Conservation (phyloP, 169 alveolate genomes). For the Cardiosporidium cionae region DNA sequence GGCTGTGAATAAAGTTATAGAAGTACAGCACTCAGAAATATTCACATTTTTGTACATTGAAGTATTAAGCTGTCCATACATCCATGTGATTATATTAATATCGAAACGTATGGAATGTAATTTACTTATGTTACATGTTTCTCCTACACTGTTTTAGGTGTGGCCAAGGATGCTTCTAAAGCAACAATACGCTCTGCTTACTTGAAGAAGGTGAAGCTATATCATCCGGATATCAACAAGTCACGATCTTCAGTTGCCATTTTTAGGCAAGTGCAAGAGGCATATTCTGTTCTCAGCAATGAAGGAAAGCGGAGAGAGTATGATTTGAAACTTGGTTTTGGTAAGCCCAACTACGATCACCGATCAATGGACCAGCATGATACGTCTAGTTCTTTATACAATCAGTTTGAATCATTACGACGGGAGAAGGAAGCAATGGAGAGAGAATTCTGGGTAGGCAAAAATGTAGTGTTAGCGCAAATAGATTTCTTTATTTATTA, state of each 20-base stretch:
- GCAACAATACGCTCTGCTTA: not conserved
- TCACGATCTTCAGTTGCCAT: not conserved
- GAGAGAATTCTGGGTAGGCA: not conserved
- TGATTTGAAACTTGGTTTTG: not conserved
- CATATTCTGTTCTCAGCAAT: not conserved
- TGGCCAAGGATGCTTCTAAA: not conserved
- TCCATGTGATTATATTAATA: too few species aligned
- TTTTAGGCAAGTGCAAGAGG: slow-evolving; percentile 2
- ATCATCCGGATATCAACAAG: slow-evolving; percentile 4
- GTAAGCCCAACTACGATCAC: not conserved
- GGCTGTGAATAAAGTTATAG: too few species aligned
- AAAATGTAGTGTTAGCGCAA: not conserved
- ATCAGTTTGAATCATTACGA: not conserved
- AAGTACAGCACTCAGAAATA: too few species aligned
- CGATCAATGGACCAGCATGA: not conserved
- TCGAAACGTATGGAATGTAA: not conserved
- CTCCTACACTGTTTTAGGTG: not conserved
- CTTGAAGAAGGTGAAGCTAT: slow-evolving; percentile 2
- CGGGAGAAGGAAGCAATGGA: not conserved
- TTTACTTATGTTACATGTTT: not conserved
- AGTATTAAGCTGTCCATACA: too few species aligned
- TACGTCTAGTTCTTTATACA: not conserved
- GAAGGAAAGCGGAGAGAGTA: not conserved
- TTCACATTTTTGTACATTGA: too few species aligned
- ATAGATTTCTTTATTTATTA: not conserved